Evolutionary conservation across 371 early-diverging fungal species (phyloP), one percentile per base, ranked within the genome.

Genomic region (Mortierella sp.): DNA sequence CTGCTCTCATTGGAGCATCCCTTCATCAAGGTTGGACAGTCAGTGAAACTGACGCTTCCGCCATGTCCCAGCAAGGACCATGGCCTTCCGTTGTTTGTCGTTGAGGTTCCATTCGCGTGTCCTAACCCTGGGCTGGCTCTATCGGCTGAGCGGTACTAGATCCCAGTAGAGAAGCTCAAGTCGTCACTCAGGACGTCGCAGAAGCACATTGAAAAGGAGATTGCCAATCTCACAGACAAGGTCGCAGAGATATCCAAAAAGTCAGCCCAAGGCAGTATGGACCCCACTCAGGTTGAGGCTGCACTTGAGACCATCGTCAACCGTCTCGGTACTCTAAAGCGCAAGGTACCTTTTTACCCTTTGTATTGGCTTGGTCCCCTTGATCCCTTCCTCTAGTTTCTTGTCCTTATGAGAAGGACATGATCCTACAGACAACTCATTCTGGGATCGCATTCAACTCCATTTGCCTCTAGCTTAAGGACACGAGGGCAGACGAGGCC

Each of bases 131-230:
- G 40, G 14, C 34, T 34, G 34, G 34, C 10, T 22, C 41, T 27
- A 10, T 60, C 2, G 28, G 48, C 56, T 52, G 25, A 51, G 57
- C 22, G 2, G 60, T 53, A 51, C 44, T 65, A 96, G 96, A 95
- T 95, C 17, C 96, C 97, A 14, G 83, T 91, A 45, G 97, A 97
- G 78, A 96, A 95, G 80, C 85, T 95, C 47, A 87, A 89, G 57
- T 90, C 91, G 60, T 83, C 95, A 4, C 90, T 91, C 67, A 90
- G 92, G 62, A 81, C 84, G 25, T 89, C 93, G 28, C 92, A 93
- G 70, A 92, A 92, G 65, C 87, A 88, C 46, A 82, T 91, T 16
- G 97, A 96, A 71, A 92, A 92, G 52, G 95, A 95, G 59, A 81
- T 94, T 27, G 51, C 54, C 65, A 76, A 37, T 19, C 70, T 51